Base-by-base conservation (phyloP, 129 eudicot species). In the Gnaphalium uliginosum region DNA sequence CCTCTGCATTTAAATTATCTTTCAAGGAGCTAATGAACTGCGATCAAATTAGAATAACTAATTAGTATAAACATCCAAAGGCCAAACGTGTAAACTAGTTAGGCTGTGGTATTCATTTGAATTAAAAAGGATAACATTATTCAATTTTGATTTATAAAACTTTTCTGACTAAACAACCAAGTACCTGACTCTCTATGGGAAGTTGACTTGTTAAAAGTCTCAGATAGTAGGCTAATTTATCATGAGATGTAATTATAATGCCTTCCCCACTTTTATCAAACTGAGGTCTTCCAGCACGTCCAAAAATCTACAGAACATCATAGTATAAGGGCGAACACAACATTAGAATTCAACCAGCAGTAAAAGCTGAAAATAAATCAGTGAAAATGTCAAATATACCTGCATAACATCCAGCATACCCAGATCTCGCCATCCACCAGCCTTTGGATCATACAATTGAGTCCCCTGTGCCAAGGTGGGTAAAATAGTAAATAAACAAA, bases 341-440 rank as follows among this genome's bases (percentile, higher is more conserved):
- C 60, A 63, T 51, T 57, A 67, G 69, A 73, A 48, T 26, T 75
- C 61, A 85, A 82, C 59, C 53, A 15, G 26, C 35, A 77, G 32
- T 75, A 77, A 46, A 79, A 29, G 19, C 54, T 32, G 30, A n/a
- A 71, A 59, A 37, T 67, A 68, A 14, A 56, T n/a, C 22, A 51
- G 75, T 59, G 66, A 22, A 81, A 74, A 26, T 64, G 64, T 60
- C 37, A 11, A 17, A 29, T 65, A 72, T 41, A 95, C 99, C 93
- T 95, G 99, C 99, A 95, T 95, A 77, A 95, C 99, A 76, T 95
- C 99, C 74, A 95, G 99, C 99, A 95, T 95, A 73, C 99, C 97
- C 68, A 95, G 76, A 83, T 95, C 99, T 78, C 94, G 86, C 99
- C 97, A 95, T 60, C 99, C 99, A 84, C 99, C 99, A 84, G 97